Evolutionary conservation across 345 rosid genomes (phyloP).

Genomic region (Eucalyptus curtisii): DNA sequence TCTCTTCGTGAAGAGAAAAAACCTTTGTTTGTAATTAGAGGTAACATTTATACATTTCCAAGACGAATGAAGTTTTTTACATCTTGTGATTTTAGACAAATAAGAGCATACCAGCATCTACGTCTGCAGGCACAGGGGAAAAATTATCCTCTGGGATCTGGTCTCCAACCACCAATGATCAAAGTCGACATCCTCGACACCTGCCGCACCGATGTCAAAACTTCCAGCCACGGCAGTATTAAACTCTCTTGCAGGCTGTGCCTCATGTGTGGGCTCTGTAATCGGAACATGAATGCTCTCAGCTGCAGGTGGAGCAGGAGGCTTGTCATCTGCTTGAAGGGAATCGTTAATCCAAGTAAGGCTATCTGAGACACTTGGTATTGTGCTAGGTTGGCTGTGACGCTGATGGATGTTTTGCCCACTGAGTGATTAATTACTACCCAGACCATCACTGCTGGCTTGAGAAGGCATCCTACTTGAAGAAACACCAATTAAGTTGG

Average conservation of each 20-base stretch:
- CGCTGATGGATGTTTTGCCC: background rate
- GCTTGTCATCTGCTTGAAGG: background rate
- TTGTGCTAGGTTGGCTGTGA: background rate
- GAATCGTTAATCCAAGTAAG: background rate
- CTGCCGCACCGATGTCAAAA: background rate
- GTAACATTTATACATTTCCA: too few species aligned
- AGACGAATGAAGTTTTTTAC: too few species aligned
- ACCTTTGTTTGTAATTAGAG: too few species aligned
- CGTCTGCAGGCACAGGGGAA: background rate
- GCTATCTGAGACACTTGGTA: background rate
- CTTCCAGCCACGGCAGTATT: conserved; percentile 2
- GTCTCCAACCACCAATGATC: conserved; percentile 4
- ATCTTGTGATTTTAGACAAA: too few species aligned
- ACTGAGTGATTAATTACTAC: background rate
- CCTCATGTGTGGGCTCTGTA: background rate
- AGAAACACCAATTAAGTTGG: background rate
- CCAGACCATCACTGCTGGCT: background rate
- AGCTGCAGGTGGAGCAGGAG: background rate
- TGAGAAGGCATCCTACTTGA: background rate
- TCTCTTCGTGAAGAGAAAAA: too few species aligned
- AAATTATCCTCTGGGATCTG: conserved; percentile 3
- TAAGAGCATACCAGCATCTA: conserved; percentile 35
- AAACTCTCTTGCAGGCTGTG: background rate
- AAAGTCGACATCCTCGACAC: background rate
- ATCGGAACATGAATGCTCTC: background rate